These are phyloP conservation scores for Citrus trifoliata DNA, from an alignment of 345 rosid species.

Conservation along the genomic window DNA sequence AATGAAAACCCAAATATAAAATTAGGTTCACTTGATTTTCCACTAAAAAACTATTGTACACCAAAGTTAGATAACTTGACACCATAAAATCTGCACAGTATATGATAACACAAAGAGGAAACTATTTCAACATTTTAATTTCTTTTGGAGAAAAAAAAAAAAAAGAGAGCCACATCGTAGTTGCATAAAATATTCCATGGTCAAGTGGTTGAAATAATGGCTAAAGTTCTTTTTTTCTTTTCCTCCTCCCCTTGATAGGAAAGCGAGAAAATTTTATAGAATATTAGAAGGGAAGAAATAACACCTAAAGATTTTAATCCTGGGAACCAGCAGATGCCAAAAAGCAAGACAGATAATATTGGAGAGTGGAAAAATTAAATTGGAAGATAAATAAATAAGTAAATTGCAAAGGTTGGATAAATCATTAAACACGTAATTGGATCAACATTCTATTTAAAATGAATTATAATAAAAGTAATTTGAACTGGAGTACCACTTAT, in stretches of 20 bases:
- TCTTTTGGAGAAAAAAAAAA: not conserved
- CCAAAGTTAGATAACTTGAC: not conserved
- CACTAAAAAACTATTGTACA: not conserved
- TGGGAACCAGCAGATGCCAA: not conserved
- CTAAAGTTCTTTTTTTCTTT: not conserved
- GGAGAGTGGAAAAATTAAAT: not conserved
- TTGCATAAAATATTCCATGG: not conserved
- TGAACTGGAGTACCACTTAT: not conserved
- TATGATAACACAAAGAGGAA: not conserved
- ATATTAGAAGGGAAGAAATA: not conserved
- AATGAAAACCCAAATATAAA: conserved; percentile 5
- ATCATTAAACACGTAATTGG: not conserved
- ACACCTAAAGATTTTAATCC: not conserved
- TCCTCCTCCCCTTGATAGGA: too few relatives aligned
- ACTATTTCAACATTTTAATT: not conserved
- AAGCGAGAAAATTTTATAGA: too few relatives aligned
- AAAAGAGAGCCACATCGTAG: not conserved
- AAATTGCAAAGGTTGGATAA: not conserved
- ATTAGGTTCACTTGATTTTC: conserved; percentile 6
- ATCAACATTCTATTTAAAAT: not conserved
- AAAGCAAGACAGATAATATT: not conserved
- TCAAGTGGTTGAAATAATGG: not conserved
- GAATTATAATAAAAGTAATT: not conserved
- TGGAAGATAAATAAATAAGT: not conserved
- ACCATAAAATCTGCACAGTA: not conserved